These are phyloP conservation scores for Thecaphora thlaspeos DNA, from an alignment of 1,284 basidiomycete species.

Conservation along the genomic window DNA sequence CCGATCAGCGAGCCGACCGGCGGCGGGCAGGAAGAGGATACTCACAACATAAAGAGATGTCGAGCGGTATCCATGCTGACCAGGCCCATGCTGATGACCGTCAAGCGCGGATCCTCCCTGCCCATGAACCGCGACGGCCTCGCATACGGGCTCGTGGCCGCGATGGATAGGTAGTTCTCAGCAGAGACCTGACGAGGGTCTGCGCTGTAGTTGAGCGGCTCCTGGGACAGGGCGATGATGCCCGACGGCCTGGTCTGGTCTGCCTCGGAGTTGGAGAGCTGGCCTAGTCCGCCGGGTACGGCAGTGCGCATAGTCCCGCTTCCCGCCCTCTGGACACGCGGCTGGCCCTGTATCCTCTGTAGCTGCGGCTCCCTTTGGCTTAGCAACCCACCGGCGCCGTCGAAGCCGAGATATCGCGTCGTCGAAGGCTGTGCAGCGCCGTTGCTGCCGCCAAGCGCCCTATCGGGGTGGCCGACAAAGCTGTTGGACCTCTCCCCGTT, in stretches of 20 bases:
- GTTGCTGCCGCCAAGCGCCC: not conserved
- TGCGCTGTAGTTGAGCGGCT: not conserved
- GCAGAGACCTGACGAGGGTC: not conserved
- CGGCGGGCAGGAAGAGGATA: not conserved
- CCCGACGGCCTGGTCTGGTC: slow-evolving; percentile 11
- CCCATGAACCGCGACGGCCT: slow-evolving; percentile 31
- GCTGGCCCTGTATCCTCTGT: slow-evolving; percentile 2
- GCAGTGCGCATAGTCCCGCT: slow-evolving; percentile 1
- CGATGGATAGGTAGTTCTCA: not conserved
- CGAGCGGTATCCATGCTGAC: slow-evolving; percentile 42
- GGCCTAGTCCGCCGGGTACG: slow-evolving; percentile 1
- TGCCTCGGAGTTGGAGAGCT: slow-evolving; percentile 1
- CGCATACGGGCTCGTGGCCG: slow-evolving; percentile 20
- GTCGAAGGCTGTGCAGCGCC: slow-evolving; percentile 2
- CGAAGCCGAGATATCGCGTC: slow-evolving; percentile 32
- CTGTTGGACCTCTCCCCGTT: slow-evolving; percentile 4
- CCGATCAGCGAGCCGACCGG: too few species aligned
- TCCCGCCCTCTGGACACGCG: not conserved
- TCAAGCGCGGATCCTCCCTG: slow-evolving; percentile 44
- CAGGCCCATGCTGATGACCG: slow-evolving; percentile 42
- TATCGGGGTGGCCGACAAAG: slow-evolving; percentile 4
- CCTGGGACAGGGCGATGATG: slow-evolving; percentile 1
- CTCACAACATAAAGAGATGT: slow-evolving; percentile 41
- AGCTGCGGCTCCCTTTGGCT: slow-evolving; percentile 22
- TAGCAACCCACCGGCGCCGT: slow-evolving; percentile 26